phyloP scores from a whole-genome alignment of 306 rosid genomes.

The Vachellia collinsii region DNA sequence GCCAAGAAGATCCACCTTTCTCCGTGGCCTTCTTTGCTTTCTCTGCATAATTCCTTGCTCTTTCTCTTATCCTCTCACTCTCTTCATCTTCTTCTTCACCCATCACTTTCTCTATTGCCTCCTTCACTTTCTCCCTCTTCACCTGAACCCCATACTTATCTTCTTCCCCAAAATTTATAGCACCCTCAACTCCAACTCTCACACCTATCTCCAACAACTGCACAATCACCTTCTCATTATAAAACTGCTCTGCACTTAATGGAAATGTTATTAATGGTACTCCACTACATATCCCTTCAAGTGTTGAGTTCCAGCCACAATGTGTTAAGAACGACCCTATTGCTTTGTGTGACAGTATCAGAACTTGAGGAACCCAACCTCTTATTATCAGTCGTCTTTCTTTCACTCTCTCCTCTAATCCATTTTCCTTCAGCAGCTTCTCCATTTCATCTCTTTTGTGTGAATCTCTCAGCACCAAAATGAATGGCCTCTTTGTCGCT shows the following conservation, averaged over 20 bases:
- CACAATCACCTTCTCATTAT: constrained; percentile 46
- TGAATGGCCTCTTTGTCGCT: constrained; percentile 59
- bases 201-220: constrained; percentile 43
- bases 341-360: constrained; percentile 52
- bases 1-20: constrained; percentile 50
- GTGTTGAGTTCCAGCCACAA: constrained; percentile 66
- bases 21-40: constrained; percentile 52
- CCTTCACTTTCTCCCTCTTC: constrained; percentile 38
- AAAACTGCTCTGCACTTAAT: constrained; percentile 51
- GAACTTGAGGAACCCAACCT: constrained; percentile 68
- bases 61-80: constrained; percentile 42
- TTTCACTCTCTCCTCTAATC: constrained; percentile 50
- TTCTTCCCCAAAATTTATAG: constrained; percentile 40
- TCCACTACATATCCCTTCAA: constrained; percentile 52
- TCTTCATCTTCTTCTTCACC: constrained; percentile 33
- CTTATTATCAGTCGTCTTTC: constrained; percentile 52
- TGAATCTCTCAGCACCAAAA: constrained; percentile 61
- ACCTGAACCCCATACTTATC: constrained; percentile 41
- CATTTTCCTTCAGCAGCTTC: constrained; percentile 40
- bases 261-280: constrained; percentile 62
- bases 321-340: constrained; percentile 62
- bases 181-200: constrained; percentile 37
- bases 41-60: constrained; percentile 34
- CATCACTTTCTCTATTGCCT: constrained; percentile 46
- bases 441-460: constrained; percentile 35